Percentiles rank a stretch among this genome's conserved stretches.
Evolutionary conservation across 179 eudicot genomes (phyloP).

Genomic region (Nepenthes alata): DNA sequence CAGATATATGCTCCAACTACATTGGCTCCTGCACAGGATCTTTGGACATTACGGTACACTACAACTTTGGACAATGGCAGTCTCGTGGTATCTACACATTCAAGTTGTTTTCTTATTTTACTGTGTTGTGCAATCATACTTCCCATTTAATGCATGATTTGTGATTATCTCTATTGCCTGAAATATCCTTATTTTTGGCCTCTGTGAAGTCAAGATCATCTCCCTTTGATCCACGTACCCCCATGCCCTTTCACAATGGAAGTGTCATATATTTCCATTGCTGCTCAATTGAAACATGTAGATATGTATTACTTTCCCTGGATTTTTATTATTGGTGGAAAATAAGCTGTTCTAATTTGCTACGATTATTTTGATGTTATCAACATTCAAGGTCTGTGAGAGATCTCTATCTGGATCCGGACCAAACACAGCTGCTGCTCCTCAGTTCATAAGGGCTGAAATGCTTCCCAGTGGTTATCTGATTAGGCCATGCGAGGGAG

Average conservation of each 20-base stretch:
- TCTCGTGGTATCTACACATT: constrained; percentile 55
- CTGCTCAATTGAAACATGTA: no score
- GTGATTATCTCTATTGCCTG: background rate
- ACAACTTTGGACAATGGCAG: constrained; percentile 83
- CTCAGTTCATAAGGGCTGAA: constrained; percentile 84
- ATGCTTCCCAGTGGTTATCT: constrained; percentile 95
- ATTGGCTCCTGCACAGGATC: constrained; percentile 87
- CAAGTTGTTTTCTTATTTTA: background rate
- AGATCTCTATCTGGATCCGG: constrained; percentile 91
- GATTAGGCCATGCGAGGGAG: constrained; percentile 93
- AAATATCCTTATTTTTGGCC: no score
- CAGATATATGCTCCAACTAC: constrained; percentile 95
- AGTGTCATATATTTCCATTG: no score
- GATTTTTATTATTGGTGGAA: background rate
- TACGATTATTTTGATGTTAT: background rate
- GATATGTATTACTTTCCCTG: background rate
- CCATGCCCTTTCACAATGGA: no score
- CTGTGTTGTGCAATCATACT: background rate
- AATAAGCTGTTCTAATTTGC: background rate
- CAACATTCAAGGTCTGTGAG: constrained; percentile 64
- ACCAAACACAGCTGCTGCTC: constrained; percentile 53
- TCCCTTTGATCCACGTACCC: no score
- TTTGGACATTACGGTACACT: constrained; percentile 91
- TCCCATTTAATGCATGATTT: background rate
- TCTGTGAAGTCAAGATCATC: no score